Conservation (phyloP, 805 yeast genomes). For the Maudiozyma barnettii region DNA sequence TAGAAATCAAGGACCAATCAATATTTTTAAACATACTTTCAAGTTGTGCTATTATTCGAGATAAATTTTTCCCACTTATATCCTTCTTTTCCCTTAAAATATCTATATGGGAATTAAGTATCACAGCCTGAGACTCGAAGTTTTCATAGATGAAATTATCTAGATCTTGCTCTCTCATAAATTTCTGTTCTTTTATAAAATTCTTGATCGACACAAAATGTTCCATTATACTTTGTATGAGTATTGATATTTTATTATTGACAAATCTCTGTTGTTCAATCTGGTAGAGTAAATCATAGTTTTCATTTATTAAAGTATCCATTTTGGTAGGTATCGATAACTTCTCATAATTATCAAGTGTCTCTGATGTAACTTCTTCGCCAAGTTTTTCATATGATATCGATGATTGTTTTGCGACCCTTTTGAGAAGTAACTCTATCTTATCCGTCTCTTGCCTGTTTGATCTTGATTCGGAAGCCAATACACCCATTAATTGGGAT, state of each 20-base stretch:
- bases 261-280: slow-evolving; percentile 26
- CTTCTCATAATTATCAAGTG: slow-evolving; percentile 5
- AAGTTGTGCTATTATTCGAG: slow-evolving; percentile 10
- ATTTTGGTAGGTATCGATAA: slow-evolving; percentile 8
- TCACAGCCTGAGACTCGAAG: slow-evolving; percentile 11
- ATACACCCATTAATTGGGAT: slow-evolving; percentile 17
- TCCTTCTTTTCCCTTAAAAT: slow-evolving; percentile 5
- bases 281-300: slow-evolving; percentile 21
- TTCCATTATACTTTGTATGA: slow-evolving; percentile 23
- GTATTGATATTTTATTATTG: slow-evolving; percentile 15
- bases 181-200: slow-evolving; percentile 22
- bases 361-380: slow-evolving; percentile 8
- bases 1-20: slow-evolving; percentile 17
- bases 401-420: slow-evolving; percentile 24
- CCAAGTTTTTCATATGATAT: slow-evolving; percentile 19
- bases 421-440: slow-evolving; percentile 15
- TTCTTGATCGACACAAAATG: slow-evolving; percentile 23
- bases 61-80: slow-evolving; percentile 11
- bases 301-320: slow-evolving; percentile 18
- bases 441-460: slow-evolving; percentile 24
- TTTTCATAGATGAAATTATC: slow-evolving; percentile 16
- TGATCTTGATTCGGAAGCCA: slow-evolving; percentile 20
- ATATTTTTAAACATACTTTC: slow-evolving; percentile 8
- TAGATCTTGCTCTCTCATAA: slow-evolving; percentile 15
- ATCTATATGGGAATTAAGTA: slow-evolving; percentile 8